These are phyloP conservation scores for Spathaspora arborariae DNA, from an alignment of 805 yeast genomes.

Conservation along the genomic window DNA sequence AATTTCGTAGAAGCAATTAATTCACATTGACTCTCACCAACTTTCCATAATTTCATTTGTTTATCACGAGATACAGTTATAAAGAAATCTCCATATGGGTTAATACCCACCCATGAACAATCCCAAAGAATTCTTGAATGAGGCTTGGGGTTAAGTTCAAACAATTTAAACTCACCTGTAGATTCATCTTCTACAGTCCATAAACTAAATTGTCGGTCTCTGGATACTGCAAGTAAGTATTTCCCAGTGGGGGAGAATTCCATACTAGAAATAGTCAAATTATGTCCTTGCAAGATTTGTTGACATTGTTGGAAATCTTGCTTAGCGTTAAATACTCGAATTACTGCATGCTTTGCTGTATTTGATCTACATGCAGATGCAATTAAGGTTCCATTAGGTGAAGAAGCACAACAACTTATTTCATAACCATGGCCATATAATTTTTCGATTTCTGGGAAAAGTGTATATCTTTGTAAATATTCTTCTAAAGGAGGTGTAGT, in stretches of 20 bases:
- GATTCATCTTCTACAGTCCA: constrained; percentile 47
- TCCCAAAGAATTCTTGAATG: constrained; percentile 96
- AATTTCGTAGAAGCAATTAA: constrained; percentile 42
- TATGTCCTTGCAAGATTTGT: constrained; percentile 60
- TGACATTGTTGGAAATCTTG: constrained; percentile 50
- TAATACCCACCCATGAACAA: constrained; percentile 71
- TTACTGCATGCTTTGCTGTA: constrained; percentile 76
- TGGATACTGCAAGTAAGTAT: constrained; percentile 70
- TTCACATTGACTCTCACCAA: constrained; percentile 33
- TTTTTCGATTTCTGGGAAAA: constrained; percentile 95
- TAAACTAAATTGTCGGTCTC: constrained; percentile 82
- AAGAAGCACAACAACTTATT: constrained; percentile 70
- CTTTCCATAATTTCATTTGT: constrained; percentile 68
- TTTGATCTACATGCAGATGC: constrained; percentile 95
- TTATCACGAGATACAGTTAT: constrained; percentile 88
- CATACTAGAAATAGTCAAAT: constrained; percentile 79
- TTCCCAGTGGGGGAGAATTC: constrained; percentile 68
- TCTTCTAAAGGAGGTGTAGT: constrained; percentile 80
- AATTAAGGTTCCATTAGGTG: constrained; percentile 57
- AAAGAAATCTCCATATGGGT: constrained; percentile 39
- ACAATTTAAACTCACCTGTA: constrained; percentile 31
- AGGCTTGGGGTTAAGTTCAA: constrained; percentile 60
- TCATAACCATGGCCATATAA: constrained; percentile 98
- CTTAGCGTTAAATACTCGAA: constrained; percentile 64
- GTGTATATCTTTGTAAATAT: constrained; percentile 81